phyloP scores from a whole-genome alignment of 768 basidiomycete genomes.

The Psilocybe tampanensis region DNA sequence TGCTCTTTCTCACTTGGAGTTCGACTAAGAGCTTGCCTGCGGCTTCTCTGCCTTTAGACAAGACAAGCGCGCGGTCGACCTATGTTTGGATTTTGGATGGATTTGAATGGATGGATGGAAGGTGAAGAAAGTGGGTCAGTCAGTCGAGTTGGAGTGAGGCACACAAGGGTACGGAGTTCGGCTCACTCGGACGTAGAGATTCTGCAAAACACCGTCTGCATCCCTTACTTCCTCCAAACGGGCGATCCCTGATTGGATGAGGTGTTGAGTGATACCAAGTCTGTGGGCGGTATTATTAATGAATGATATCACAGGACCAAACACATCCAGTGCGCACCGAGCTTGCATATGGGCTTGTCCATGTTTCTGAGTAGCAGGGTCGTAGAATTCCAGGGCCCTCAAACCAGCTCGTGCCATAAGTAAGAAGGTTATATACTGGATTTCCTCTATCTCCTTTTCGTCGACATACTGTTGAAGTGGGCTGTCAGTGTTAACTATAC shows the following conservation, averaged over 20 bases:
- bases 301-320: slow-evolving; percentile 3
- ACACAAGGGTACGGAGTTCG: not conserved
- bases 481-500: not conserved
- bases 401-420: slow-evolving; percentile 87
- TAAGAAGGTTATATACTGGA: slow-evolving; percentile 81
- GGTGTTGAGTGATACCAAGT: slow-evolving; percentile 80
- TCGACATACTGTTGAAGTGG: slow-evolving; percentile 56
- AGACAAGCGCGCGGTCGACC: slow-evolving; percentile 74
- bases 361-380: slow-evolving; percentile 79
- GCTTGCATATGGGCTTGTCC: slow-evolving; percentile 93
- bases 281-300: slow-evolving; percentile 35
- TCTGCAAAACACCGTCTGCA: slow-evolving; percentile 57
- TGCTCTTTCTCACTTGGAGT: slow-evolving; percentile 84
- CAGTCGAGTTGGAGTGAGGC: not conserved
- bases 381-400: slow-evolving; percentile 80
- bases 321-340: slow-evolving; percentile 47
- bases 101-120: not conserved
- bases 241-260: slow-evolving; percentile 73
- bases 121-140: slow-evolving; percentile 1
- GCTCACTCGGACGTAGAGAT: slow-evolving; percentile 70
- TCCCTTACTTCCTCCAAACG: slow-evolving; percentile 69
- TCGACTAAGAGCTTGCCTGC: slow-evolving; percentile 78
- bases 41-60: slow-evolving; percentile 63
- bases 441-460: slow-evolving; percentile 69
- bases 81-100: slow-evolving; percentile 30